Conservation (phyloP, 371 early-diverging fungal genomes). For the Catenaria anguillulae region DNA sequence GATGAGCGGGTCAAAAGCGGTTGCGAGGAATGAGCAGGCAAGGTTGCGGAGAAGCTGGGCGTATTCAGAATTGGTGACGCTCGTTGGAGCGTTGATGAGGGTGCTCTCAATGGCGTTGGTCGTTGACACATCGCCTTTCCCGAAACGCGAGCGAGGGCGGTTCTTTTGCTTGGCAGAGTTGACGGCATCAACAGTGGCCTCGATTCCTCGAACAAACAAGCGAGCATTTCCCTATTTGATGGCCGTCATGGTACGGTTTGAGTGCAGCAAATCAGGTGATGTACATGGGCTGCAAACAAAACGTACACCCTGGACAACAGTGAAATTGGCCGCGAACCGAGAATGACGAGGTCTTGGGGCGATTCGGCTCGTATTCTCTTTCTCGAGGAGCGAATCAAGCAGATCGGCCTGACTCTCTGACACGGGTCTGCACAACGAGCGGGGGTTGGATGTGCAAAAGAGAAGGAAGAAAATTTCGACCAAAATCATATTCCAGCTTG, state of each 20-base stretch:
- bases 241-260: too few relatives aligned
- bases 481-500: constrained; percentile 46
- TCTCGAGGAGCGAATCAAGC: too few relatives aligned
- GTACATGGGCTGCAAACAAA: neutral
- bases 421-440: constrained; percentile 18
- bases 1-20: constrained; percentile 50
- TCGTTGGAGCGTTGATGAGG: neutral
- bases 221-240: constrained; percentile 1
- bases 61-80: too few relatives aligned
- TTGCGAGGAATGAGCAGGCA: constrained; percentile 31
- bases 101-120: neutral
- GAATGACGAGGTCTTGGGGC: constrained; percentile 24
- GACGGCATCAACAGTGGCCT: neutral
- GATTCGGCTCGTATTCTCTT: too few relatives aligned
- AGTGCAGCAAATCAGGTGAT: too few relatives aligned
- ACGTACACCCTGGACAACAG: constrained; percentile 29
- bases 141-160: neutral
- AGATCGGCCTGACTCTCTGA: too few relatives aligned
- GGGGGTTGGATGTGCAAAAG: constrained; percentile 31
- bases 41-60: constrained; percentile 11
- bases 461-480: constrained; percentile 47
- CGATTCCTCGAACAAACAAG: neutral
- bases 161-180: neutral
- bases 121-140: neutral
- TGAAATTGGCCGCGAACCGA: constrained; percentile 43